Percentiles rank a stretch among this genome's conserved stretches.
Conservation (phyloP, 148 eudicot genomes). For the Rhododendron griersonianum region DNA sequence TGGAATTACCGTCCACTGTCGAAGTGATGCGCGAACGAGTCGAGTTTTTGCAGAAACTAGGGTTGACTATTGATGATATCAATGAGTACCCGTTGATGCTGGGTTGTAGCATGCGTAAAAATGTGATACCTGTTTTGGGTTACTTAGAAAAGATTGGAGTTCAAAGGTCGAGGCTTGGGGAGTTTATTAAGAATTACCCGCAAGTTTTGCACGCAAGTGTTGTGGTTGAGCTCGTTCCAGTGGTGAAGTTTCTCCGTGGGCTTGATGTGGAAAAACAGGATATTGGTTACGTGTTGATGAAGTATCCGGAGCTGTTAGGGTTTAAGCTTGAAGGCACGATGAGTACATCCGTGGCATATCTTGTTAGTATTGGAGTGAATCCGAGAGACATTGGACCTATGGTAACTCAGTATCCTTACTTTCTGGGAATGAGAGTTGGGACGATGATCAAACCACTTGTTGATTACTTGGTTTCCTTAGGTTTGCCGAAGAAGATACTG, state of each 20-base stretch:
- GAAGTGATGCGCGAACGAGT: slow-evolving; percentile 94
- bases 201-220: slow-evolving; percentile 88
- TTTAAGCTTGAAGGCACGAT: slow-evolving; percentile 95
- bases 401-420: slow-evolving; percentile 83
- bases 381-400: slow-evolving; percentile 96
- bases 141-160: slow-evolving; percentile 87
- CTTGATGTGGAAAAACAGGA: slow-evolving; percentile 85
- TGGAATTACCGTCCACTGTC: slow-evolving; percentile 88
- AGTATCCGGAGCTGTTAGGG: slow-evolving; percentile 85
- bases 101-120: slow-evolving; percentile 86
- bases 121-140: slow-evolving; percentile 82
- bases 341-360: slow-evolving; percentile 92
- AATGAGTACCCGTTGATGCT: slow-evolving; percentile 90
- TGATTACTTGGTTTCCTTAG: slow-evolving; percentile 74
- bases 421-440: slow-evolving; percentile 96
- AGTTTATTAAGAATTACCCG: slow-evolving; percentile 80
- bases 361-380: slow-evolving; percentile 85
- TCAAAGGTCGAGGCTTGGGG: slow-evolving; percentile 69
- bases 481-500: slow-evolving; percentile 76
- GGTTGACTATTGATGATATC: slow-evolving; percentile 78
- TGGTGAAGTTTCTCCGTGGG: slow-evolving; percentile 76
- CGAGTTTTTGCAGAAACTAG: slow-evolving; percentile 84
- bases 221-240: slow-evolving; percentile 89
- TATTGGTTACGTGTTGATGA: slow-evolving; percentile 83
- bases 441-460: slow-evolving; percentile 90